Base-by-base conservation (phyloP, 164 flowering plant species). In the Kingdonia uniflora region DNA sequence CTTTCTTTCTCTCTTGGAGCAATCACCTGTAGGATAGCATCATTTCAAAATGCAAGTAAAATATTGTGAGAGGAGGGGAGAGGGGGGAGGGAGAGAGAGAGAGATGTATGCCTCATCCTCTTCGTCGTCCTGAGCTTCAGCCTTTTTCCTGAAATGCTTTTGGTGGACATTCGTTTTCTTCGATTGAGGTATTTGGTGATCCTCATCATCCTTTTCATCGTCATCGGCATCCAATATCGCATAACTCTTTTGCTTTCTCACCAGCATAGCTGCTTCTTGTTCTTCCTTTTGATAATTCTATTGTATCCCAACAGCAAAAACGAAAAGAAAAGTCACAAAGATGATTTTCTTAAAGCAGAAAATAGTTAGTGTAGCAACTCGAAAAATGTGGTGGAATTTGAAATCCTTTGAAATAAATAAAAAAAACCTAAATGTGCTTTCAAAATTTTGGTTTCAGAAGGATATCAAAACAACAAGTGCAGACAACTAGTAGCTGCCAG, bases 241-340 rank as follows among this genome's bases (percentile, higher is more conserved):
- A 52, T 84, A 88, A 6, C 68, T 76, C 59, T 62, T 76, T 66
- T 85, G 98, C 77, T 79, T 91, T 67, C 62, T 78, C 2, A 56
- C 97, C 57, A 84, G 46, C 76, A 81, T 54, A 0, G 95, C 89
- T 15, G 99, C 99, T 58, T 81, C 99, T 65, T 70, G 72, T 74
- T 88, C 99, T 65, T 80, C 81, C 59, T 75, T 79, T 50, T 74
- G 84, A 62, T 92, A 92, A 48, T 44, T 57, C 97, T 90, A 72
- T 43, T 11, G 54, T 29, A 40, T 26, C 48, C 20, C 54, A 40
- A 39, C 51, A 38, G n/a, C n/a, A n/a, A n/a, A n/a, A 17, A 41
- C 22, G 24, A 52, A 37, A 29, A 37, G 26, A 33, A 19, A 54
- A 37, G 14, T 14, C 15, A 49, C 19, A 17, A 33, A 3, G 23